A percentile compares a stretch with the other conserved stretches of the same genome.
These are phyloP conservation scores for Pyricularia sp. DNA, from an alignment of 2,329 filamentous ascomycete species.

Conservation along the genomic window DNA sequence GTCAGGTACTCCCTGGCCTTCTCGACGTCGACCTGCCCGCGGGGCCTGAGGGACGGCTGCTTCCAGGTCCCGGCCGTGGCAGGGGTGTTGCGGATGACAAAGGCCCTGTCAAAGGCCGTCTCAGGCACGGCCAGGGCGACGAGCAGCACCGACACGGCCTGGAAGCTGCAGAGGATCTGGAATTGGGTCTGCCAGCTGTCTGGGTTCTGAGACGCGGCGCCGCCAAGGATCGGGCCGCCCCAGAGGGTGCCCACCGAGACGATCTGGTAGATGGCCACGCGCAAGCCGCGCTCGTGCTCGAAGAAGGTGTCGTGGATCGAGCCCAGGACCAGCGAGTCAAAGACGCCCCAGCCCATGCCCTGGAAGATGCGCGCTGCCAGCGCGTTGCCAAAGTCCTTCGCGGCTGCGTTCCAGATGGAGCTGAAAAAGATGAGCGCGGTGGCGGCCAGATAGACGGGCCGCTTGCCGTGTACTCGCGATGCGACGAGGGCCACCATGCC, in stretches of 20 bases:
- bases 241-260: constrained; percentile 37
- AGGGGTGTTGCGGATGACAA: constrained; percentile 15
- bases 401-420: constrained; percentile 38
- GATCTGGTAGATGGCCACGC: constrained; percentile 34
- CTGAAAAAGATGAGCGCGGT: constrained; percentile 37
- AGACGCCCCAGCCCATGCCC: constrained; percentile 49
- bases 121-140: constrained; percentile 40
- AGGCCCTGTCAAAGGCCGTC: constrained; percentile 38
- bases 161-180: constrained; percentile 38
- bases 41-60: constrained; percentile 16
- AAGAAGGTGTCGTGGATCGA: constrained; percentile 50
- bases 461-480: constrained; percentile 40
- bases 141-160: constrained; percentile 35
- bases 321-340: constrained; percentile 42
- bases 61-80: constrained; percentile 22
- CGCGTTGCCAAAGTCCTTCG: constrained; percentile 30
- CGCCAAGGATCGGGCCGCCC: constrained; percentile 44
- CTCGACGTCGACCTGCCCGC: constrained; percentile 20
- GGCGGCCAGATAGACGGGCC: constrained; percentile 41
- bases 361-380: constrained; percentile 45
- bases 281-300: constrained; percentile 41
- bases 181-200: constrained; percentile 37
- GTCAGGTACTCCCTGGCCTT: constrained; percentile 25
- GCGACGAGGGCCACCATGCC: constrained; percentile 32
- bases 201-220: constrained; percentile 31